These are phyloP conservation scores for Heliamphora exappendiculata DNA, from an alignment of 148 eudicot species.

Conservation along the genomic window DNA sequence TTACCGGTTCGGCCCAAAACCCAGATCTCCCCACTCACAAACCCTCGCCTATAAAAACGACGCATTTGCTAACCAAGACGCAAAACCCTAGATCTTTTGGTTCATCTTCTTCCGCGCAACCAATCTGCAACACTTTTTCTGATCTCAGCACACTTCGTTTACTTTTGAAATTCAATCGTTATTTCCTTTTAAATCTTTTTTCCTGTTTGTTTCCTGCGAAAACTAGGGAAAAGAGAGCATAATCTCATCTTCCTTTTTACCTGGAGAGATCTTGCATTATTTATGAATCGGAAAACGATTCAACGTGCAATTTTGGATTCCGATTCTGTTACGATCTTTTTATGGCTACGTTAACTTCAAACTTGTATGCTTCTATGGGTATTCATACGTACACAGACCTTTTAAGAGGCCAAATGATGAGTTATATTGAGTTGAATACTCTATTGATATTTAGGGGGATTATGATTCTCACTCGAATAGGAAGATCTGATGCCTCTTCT, in stretches of 20 bases:
- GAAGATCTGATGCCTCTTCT: constrained; percentile 53
- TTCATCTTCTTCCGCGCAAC: neutral
- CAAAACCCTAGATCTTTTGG: neutral
- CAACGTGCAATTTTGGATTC: neutral
- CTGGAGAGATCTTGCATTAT: neutral
- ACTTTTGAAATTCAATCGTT: neutral
- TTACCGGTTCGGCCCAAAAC: neutral
- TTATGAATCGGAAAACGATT: neutral
- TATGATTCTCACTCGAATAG: constrained; percentile 40
- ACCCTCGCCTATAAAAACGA: neutral
- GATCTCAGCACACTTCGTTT: neutral
- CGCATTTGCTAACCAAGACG: neutral
- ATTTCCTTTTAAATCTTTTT: too few species aligned
- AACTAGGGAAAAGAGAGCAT: neutral
- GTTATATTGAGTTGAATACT: constrained; percentile 19
- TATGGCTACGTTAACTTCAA: neutral
- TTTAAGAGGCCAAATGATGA: constrained; percentile 27
- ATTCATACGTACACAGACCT: neutral
- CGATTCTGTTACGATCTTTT: neutral
- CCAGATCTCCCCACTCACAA: neutral
- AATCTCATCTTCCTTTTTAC: neutral
- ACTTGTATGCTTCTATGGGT: neutral
- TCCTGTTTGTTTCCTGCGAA: neutral
- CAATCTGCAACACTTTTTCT: neutral
- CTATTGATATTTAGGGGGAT: constrained; percentile 1